phyloP scores from a whole-genome alignment of 768 basidiomycete species.

The Hypholoma sublateritium region DNA sequence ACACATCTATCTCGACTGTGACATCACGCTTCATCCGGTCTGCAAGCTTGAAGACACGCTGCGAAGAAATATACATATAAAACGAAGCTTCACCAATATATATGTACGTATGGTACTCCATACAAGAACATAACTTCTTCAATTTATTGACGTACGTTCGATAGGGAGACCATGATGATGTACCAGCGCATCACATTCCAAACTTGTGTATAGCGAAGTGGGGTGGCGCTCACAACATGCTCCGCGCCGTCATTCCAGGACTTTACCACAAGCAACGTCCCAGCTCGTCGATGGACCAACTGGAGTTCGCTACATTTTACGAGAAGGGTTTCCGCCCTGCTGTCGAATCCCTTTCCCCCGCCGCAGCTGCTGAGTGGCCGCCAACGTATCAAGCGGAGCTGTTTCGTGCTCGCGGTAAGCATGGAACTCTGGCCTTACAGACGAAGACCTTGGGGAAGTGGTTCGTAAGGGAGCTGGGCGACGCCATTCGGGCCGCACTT shows the following conservation, averaged over 20 bases:
- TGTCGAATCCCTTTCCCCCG: background rate
- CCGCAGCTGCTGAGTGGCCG: conserved; percentile 20
- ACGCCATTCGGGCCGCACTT: conserved; percentile 9
- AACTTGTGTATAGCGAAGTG: conserved; percentile 22
- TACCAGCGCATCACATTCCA: conserved; percentile 18
- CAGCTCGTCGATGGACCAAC: background rate
- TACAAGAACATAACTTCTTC: background rate
- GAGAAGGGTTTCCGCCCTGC: conserved; percentile 21
- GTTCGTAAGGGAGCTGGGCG: background rate
- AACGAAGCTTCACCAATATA: conserved; percentile 3
- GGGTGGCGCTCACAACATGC: conserved; percentile 6
- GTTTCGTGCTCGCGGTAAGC: conserved; percentile 17
- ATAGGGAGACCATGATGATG: background rate
- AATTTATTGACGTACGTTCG: background rate
- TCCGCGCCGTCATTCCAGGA: conserved; percentile 22
- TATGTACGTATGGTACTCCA: background rate
- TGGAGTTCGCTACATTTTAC: conserved; percentile 16
- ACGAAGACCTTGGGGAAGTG: conserved; percentile 15
- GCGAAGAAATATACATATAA: conserved; percentile 16
- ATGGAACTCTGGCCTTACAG: conserved; percentile 11
- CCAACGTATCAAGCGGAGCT: conserved; percentile 17
- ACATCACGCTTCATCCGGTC: conserved; percentile 15
- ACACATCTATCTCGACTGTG: conserved; percentile 4
- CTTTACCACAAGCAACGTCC: conserved; percentile 10
- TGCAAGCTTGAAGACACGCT: conserved; percentile 17